Evolutionary conservation across 2,329 filamentous ascomycete genomes (phyloP).

Genomic region (Sporothrix dimorphospora): DNA sequence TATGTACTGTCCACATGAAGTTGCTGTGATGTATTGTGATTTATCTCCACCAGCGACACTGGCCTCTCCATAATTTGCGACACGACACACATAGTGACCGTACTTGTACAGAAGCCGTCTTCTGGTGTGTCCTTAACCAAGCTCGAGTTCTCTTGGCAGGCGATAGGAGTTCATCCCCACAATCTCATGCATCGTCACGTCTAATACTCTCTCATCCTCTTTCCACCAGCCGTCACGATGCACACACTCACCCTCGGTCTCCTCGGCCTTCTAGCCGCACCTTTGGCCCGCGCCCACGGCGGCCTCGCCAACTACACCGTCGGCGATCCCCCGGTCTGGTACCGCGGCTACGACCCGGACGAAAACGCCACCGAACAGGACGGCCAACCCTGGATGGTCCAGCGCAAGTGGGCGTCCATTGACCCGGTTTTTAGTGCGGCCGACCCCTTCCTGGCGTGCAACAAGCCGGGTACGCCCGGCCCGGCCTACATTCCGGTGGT

Average conservation of each 20-base stretch:
- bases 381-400: slow-evolving; percentile 45
- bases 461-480: slow-evolving; percentile 42
- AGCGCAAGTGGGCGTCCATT: slow-evolving; percentile 45
- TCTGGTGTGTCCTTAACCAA: neutral
- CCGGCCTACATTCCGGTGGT: slow-evolving; percentile 44
- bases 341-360: slow-evolving; percentile 46
- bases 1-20: neutral
- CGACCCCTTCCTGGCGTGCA: slow-evolving; percentile 44
- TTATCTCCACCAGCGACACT: neutral
- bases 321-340: slow-evolving; percentile 44
- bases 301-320: slow-evolving; percentile 48
- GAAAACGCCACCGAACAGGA: slow-evolving; percentile 40
- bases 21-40: neutral
- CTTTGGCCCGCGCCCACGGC: slow-evolving; percentile 40
- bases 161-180: neutral
- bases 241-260: neutral
- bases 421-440: slow-evolving; percentile 44
- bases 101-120: neutral
- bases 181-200: neutral
- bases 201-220: too few relatives aligned
- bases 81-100: neutral
- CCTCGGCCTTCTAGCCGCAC: slow-evolving; percentile 32
- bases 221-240: neutral
- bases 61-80: neutral
- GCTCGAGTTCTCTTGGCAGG: neutral